Evolutionary conservation across 208 protist genomes (phyloP).

Genomic region (Leishmania braziliensis): DNA sequence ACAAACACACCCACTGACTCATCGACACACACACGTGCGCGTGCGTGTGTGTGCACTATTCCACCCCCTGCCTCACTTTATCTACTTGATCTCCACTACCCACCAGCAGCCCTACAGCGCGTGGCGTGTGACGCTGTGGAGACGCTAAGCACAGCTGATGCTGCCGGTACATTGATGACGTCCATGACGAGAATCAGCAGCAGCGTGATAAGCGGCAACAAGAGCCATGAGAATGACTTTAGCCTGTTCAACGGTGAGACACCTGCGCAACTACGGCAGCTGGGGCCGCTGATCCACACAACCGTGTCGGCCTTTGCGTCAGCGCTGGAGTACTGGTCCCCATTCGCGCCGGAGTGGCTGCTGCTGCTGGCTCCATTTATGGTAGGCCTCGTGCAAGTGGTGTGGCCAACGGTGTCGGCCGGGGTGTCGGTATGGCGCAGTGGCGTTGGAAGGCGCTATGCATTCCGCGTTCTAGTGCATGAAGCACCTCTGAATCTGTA

Average conservation of each 20-base stretch:
- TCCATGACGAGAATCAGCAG: neutral
- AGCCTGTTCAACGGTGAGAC: neutral
- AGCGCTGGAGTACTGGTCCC: slow-evolving; percentile 19
- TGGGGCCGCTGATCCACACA: slow-evolving; percentile 11
- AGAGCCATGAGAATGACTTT: neutral
- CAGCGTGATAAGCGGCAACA: neutral
- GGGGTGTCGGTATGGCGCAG: neutral
- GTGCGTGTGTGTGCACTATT: neutral
- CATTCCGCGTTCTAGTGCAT: slow-evolving; percentile 24
- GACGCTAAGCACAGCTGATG: neutral
- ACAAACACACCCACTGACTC: neutral
- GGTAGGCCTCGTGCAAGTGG: slow-evolving; percentile 24
- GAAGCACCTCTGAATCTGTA: slow-evolving; percentile 21
- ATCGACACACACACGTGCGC: neutral
- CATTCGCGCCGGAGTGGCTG: slow-evolving; percentile 26
- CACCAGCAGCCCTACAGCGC: neutral
- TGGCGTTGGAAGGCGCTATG: slow-evolving; percentile 12
- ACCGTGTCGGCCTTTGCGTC: slow-evolving; percentile 2
- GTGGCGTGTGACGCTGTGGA: neutral
- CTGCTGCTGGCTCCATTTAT: slow-evolving; percentile 34
- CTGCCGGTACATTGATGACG: neutral
- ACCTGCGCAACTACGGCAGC: slow-evolving; percentile 7
- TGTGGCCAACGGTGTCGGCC: slow-evolving; percentile 24
- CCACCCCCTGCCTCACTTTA: neutral
- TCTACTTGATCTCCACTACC: neutral